Base-by-base conservation (phyloP, 2,329 filamentous ascomycete species). In the Nemania sp. region DNA sequence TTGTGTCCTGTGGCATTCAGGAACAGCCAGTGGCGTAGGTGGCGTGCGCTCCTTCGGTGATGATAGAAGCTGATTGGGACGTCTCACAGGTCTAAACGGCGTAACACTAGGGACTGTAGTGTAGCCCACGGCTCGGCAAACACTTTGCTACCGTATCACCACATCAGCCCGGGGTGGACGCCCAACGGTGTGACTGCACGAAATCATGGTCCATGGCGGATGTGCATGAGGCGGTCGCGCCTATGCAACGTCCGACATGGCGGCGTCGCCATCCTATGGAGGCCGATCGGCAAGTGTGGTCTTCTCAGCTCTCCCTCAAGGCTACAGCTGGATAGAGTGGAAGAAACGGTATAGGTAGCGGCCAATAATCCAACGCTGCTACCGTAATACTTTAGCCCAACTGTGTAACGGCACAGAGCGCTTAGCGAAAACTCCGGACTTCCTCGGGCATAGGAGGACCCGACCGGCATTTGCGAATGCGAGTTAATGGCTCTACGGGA, bases 291-390 rank as follows among this genome's bases (percentile, higher is more conserved):
- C 31, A 45, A 20, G 34, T 52, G 33, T n/a, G 11, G 28, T 28
- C 33, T 9, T 46, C 15, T n/a, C 28, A 33, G 22, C n/a, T 28
- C 7, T 15, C 28, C 28, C 28, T 30, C 40, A 49, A 43, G 40
- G 44, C 39, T 36, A 19, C 33, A 5, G 49, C 49, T 56, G 54
- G 42, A 41, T 14, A 36, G 14, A 34, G 50, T 20, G 23, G 41
- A 34, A 7, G 26, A 9, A 41, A 51, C 30, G 15, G n/a, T 41
- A 22, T n/a, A n/a, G n/a, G 11, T 22, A 12, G 37, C 22, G 23
- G 28, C 52, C 34, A 37, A 30, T 14, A 34, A 37, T 30, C 36
- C 17, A 24, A 31, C 17, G 34, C 36, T 31, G 42, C 41, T 17
- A 19, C 36, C 36, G 43, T 24, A 33, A 24, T 36, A n/a, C 30